Conservation (phyloP, 495 filamentous ascomycete species). For the Penicillium dipodomyicola region DNA sequence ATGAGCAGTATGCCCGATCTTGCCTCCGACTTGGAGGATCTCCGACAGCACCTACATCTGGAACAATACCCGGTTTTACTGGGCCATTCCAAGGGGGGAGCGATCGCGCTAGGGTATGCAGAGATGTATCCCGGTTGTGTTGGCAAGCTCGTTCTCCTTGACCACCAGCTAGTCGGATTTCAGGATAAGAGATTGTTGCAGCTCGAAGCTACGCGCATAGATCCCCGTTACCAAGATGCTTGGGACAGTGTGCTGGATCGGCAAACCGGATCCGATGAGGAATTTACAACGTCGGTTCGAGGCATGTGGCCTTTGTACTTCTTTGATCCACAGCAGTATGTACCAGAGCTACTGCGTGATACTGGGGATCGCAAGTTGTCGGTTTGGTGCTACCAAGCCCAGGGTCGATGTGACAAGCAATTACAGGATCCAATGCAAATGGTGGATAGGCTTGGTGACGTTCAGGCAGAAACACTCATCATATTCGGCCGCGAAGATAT, state of each 20-base stretch:
- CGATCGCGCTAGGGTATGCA: slow-evolving; percentile 23
- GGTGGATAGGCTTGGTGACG: slow-evolving; percentile 12
- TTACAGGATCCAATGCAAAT: slow-evolving; percentile 11
- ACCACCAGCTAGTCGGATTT: slow-evolving; percentile 20
- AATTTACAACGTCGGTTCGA: slow-evolving; percentile 12
- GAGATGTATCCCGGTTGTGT: slow-evolving; percentile 22
- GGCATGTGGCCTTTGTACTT: slow-evolving; percentile 23
- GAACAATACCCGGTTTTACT: slow-evolving; percentile 11
- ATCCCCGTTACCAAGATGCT: slow-evolving; percentile 11
- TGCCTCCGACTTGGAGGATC: slow-evolving; percentile 20
- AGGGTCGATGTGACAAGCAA: slow-evolving; percentile 15
- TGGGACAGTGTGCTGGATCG: slow-evolving; percentile 10
- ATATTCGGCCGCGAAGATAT: slow-evolving; percentile 20
- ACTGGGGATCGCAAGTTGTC: slow-evolving; percentile 15
- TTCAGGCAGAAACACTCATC: slow-evolving; percentile 21
- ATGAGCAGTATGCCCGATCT: slow-evolving; percentile 23
- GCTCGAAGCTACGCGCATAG: slow-evolving; percentile 2
- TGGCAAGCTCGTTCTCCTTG: slow-evolving; percentile 17
- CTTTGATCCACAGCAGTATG: slow-evolving; percentile 13
- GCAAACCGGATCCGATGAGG: slow-evolving; percentile 7
- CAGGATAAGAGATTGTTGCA: slow-evolving; percentile 1
- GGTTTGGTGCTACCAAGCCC: slow-evolving; percentile 12
- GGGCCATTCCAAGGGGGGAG: slow-evolving; percentile 28
- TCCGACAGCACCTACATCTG: slow-evolving; percentile 15
- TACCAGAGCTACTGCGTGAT: slow-evolving; percentile 3